These are phyloP conservation scores for Peronospora belbahrii DNA, from an alignment of 352 stramenopile species.

Conservation along the genomic window DNA sequence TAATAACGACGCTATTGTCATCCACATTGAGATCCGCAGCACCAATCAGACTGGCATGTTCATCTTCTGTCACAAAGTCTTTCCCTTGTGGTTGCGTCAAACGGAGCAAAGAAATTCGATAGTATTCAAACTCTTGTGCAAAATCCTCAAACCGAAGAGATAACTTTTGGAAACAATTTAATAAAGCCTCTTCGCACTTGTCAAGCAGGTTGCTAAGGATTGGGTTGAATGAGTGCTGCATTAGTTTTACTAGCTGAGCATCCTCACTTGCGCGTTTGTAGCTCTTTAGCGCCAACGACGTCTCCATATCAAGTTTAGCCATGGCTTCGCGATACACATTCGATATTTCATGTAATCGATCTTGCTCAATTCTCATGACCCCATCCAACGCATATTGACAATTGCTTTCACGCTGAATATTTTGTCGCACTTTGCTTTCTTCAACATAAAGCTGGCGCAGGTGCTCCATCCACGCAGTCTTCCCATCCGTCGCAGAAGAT, in stretches of 20 bases:
- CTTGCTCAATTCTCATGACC: slow-evolving; percentile 68
- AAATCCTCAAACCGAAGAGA: slow-evolving; percentile 65
- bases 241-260: slow-evolving; percentile 49
- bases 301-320: slow-evolving; percentile 39
- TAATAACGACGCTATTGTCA: slow-evolving; percentile 28
- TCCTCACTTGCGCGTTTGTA: slow-evolving; percentile 55
- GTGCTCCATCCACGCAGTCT: slow-evolving; percentile 43
- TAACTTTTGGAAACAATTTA: slow-evolving; percentile 57
- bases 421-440: slow-evolving; percentile 44
- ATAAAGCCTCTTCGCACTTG: slow-evolving; percentile 61
- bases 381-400: slow-evolving; percentile 51
- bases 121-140: slow-evolving; percentile 73
- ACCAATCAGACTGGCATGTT: slow-evolving; percentile 4
- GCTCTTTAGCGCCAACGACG: slow-evolving; percentile 36
- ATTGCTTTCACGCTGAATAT: slow-evolving; percentile 46
- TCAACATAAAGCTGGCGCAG: slow-evolving; percentile 44
- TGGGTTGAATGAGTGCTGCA: slow-evolving; percentile 61
- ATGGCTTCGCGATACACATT: slow-evolving; percentile 55
- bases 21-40: slow-evolving; percentile 11
- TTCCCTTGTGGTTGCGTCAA: slow-evolving; percentile 25
- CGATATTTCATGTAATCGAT: slow-evolving; percentile 48
- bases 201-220: slow-evolving; percentile 56
- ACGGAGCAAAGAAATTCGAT: slow-evolving; percentile 46
- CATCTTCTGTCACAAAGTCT: slow-evolving; percentile 10
- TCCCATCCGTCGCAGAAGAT: slow-evolving; percentile 12